Base-by-base conservation (phyloP, 805 yeast genomes). In the Cyberlindnera samutprakarnensis region DNA sequence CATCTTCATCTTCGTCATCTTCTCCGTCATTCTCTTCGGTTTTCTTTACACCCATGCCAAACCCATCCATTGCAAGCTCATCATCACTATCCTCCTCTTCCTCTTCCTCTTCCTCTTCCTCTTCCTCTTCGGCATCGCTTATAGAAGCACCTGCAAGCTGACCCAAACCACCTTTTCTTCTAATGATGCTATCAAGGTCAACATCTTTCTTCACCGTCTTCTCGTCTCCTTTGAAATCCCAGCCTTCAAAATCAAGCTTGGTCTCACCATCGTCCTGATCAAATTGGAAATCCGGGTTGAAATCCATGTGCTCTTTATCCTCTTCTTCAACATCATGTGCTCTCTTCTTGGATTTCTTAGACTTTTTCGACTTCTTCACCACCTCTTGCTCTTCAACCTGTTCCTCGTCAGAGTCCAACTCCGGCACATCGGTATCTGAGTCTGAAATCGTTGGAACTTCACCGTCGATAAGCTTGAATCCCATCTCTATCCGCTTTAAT, bases 121-220 rank as follows among this genome's bases (percentile, higher is more conserved):
- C 66, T 7, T 59, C 65, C 11, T 57, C 65, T 6, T 54, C 62
- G 8, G 57, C 64, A 3, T 56, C 64, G 11, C 54, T 61, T 14
- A 44, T 53, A 5, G 54, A 62, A 12, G 65, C 57, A 28, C 68
- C 73, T 1, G 70, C 75, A 33, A 74, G 50, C 31, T 72, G 71
- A 5, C 70, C 62, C 33, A 79, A 62, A 25, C 95, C 85, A 55
- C 96, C 94, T 47, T 84, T 88, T 56, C 88, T 71, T 60, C 79
- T 76, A 45, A 90, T 82, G 33, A 90, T 90, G 11, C 77, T 76
- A 48, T 90, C 96, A 39, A 90, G 66, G 62, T 90, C 95, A 7
- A 86, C 95, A 39, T 78, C 84, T 41, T 70, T 72, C 34, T 51
- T 66, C 7, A 40, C 41, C 4, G 42, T 47, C 23, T 38, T 50